Conservation (phyloP, 257 asterid genomes). For the Fraxinus pennsylvanica region DNA sequence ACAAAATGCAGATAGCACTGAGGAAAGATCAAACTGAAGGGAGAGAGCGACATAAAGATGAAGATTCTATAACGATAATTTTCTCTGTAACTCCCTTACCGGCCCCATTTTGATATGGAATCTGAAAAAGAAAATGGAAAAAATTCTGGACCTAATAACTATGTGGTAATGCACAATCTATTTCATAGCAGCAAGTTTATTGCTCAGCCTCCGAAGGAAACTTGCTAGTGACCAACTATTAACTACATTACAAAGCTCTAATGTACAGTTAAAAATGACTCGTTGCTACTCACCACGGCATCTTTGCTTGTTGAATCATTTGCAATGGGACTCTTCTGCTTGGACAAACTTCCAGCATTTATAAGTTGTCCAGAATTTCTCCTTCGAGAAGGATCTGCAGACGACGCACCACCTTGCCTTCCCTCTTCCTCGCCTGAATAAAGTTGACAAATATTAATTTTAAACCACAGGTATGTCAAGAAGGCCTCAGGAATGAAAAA, state of each 20-base stretch:
- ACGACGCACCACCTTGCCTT: slow-evolving; percentile 68
- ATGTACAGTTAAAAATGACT: slow-evolving; percentile 14
- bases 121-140: background rate
- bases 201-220: background rate
- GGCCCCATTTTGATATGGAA: too few species aligned
- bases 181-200: background rate
- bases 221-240: background rate
- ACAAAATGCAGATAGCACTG: background rate
- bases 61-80: background rate
- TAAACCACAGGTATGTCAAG: background rate
- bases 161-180: background rate
- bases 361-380: slow-evolving; percentile 39
- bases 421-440: slow-evolving; percentile 70
- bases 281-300: slow-evolving; percentile 36
- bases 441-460: background rate
- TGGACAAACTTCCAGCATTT: slow-evolving; percentile 35
- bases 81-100: too few species aligned
- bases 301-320: slow-evolving; percentile 49
- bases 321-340: slow-evolving; percentile 46
- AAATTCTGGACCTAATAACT: background rate
- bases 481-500: background rate
- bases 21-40: background rate
- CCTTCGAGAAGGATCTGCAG: slow-evolving; percentile 52
- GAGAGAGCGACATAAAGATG: background rate
- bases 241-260: background rate